These are phyloP conservation scores for Nakazawaea sp. DNA, from an alignment of 805 yeast genomes.

Conservation along the genomic window DNA sequence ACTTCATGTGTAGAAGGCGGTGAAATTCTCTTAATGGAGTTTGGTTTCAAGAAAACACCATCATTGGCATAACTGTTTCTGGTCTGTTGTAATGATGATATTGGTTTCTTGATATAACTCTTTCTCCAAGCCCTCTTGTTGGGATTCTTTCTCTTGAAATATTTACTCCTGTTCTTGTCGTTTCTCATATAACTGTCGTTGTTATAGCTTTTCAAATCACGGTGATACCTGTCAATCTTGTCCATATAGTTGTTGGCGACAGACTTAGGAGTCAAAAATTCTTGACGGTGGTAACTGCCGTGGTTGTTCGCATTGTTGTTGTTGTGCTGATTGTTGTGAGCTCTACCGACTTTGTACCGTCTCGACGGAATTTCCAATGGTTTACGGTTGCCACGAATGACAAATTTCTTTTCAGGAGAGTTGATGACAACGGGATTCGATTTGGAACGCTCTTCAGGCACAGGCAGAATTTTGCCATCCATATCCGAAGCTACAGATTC, in stretches of 20 bases:
- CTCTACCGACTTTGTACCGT: slow-evolving; percentile 12
- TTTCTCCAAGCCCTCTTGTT: slow-evolving; percentile 15
- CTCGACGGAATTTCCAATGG: slow-evolving; percentile 65
- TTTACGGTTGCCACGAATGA: slow-evolving; percentile 38
- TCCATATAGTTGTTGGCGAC: slow-evolving; percentile 67
- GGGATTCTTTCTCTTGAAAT: slow-evolving; percentile 11
- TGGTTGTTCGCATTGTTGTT: slow-evolving; percentile 10
- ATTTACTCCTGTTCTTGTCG: slow-evolving; percentile 11
- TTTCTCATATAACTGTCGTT: slow-evolving; percentile 14
- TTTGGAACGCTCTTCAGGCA: slow-evolving; percentile 12
- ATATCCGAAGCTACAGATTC: slow-evolving; percentile 14
- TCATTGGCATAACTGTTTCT: no score
- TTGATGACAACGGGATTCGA: slow-evolving; percentile 9
- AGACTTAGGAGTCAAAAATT: slow-evolving; percentile 74
- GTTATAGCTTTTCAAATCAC: slow-evolving; percentile 14
- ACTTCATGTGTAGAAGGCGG: slow-evolving; percentile 7
- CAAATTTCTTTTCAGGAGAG: slow-evolving; percentile 15
- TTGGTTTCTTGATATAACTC: slow-evolving; percentile 14
- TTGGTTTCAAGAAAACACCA: slow-evolving; percentile 17
- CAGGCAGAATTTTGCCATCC: background rate
- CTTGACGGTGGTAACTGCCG: slow-evolving; percentile 51
- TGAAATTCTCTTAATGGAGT: slow-evolving; percentile 2
- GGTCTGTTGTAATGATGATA: no score
- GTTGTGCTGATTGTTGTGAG: slow-evolving; percentile 10
- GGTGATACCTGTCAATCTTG: slow-evolving; percentile 37